Evolutionary conservation across 2,329 filamentous ascomycete species (phyloP).

Genomic region (Tothia fuscella): DNA sequence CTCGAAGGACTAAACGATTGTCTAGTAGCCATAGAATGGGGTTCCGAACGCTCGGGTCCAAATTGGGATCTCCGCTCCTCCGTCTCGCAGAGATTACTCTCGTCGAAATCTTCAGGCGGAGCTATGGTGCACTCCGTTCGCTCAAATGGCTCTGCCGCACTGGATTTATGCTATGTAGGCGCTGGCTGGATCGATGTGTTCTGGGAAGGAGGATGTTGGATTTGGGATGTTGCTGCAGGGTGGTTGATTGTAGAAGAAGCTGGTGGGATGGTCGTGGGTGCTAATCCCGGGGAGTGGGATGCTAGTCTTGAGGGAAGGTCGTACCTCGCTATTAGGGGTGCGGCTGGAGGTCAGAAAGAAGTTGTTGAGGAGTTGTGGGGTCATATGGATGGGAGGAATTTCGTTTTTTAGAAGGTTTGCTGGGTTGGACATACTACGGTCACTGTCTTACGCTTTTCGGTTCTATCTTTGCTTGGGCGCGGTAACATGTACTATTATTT

Average conservation of each 20-base stretch:
- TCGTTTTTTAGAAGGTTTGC: no score
- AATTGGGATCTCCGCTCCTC: conserved; percentile 25
- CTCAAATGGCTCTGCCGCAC: conserved; percentile 24
- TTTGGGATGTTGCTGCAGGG: conserved; percentile 27
- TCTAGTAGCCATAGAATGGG: conserved; percentile 26
- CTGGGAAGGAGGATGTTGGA: conserved; percentile 26
- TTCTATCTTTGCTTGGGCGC: no score
- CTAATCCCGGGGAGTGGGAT: conserved; percentile 25
- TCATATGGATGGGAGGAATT: conserved; percentile 23
- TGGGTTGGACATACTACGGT: no score
- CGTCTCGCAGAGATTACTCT: conserved; percentile 21
- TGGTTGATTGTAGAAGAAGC: conserved; percentile 28
- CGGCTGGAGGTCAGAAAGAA: conserved; percentile 20
- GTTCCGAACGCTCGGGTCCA: conserved; percentile 23
- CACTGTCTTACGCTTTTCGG: no score
- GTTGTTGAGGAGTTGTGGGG: conserved; percentile 25
- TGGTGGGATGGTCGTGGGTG: conserved; percentile 24
- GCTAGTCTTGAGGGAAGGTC: conserved; percentile 22
- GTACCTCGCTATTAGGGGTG: conserved; percentile 24
- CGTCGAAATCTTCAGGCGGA: conserved; percentile 18
- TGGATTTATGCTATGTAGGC: conserved; percentile 29
- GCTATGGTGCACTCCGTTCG: conserved; percentile 24
- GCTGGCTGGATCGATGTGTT: conserved; percentile 23
- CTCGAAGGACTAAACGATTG: conserved; percentile 20
- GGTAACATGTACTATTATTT: no score